Evolutionary conservation across 2,329 filamentous ascomycete species (phyloP).

Genomic region (Knoxdaviesia capensis): DNA sequence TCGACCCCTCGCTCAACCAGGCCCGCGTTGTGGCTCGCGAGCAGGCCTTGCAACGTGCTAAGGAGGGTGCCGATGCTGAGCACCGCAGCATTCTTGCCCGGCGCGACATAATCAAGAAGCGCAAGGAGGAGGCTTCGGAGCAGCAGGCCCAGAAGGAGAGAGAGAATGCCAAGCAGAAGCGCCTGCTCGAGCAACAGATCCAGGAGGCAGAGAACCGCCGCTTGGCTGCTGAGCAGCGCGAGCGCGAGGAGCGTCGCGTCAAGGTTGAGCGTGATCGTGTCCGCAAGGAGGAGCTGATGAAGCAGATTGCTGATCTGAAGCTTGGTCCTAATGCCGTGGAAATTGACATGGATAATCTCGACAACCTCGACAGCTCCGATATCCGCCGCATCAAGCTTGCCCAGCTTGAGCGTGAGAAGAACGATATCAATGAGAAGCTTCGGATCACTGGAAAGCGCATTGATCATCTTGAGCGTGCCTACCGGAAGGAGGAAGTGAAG

Average conservation of each 20-base stretch:
- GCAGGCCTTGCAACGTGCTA: conserved; percentile 60
- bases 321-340: conserved; percentile 56
- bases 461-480: conserved; percentile 91
- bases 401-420: conserved; percentile 95
- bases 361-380: conserved; percentile 71
- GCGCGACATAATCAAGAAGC: conserved; percentile 84
- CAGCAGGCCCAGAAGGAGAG: conserved; percentile 75
- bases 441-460: conserved; percentile 87
- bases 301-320: conserved; percentile 80
- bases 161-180: conserved; percentile 78
- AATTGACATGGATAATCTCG: conserved; percentile 63
- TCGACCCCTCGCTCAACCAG: conserved; percentile 77
- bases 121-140: conserved; percentile 88
- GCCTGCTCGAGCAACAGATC: conserved; percentile 67
- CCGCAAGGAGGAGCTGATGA: conserved; percentile 83
- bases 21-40: conserved; percentile 60
- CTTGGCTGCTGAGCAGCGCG: conserved; percentile 77
- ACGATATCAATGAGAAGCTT: conserved; percentile 77
- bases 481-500: conserved; percentile 88
- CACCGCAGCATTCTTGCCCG: conserved; percentile 69
- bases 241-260: conserved; percentile 70
- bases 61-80: conserved; percentile 79
- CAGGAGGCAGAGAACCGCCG: conserved; percentile 80
- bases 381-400: conserved; percentile 89
- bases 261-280: conserved; percentile 79